Base-by-base conservation (phyloP, 305 asterid species). In the Ilex paraguariensis region DNA sequence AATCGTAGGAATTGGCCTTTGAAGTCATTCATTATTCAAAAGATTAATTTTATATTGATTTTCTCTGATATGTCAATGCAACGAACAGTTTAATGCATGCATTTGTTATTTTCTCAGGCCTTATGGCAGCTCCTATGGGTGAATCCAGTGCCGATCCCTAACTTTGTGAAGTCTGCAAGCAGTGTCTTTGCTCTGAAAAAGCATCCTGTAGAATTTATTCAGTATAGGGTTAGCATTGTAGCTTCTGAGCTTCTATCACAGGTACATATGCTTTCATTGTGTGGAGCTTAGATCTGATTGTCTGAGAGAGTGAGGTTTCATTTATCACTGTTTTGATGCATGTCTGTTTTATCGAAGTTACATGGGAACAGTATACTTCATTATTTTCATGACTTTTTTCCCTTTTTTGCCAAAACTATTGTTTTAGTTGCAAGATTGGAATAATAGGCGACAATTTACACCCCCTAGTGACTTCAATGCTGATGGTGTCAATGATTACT, bases 61-160 rank as follows among this genome's bases (percentile, higher is more conserved):
- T 36, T 8, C 6, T 36, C 7, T 36, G 9, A 36, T 36, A 36
- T 36, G 42, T 5, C 6, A 36, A 4, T 36, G 9, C 9, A 36
- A 36, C 42, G 1, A 8, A 36, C 42, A 36, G 9, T 36, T 36
- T 66, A 31, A 71, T 70, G 32, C 54, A 49, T 64, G 61, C 54
- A 54, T 44, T 61, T 66, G 36, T 70, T 21, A 56, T 64, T 70
- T 72, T 66, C 66, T 31, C 74, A 94, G 99, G 96, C 95, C 61
- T 72, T 94, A 77, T 88, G 99, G 99, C 95, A 88, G 80, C 82
- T 90, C 76, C 87, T 94, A 64, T 90, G 99, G 96, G 84, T 86
- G 68, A 88, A 88, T 79, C 96, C 90, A 28, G 67, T 68, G 58
- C 76, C 73, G 62, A 81, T 85, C 30, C 81, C 87, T 60, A 81